Percentiles rank a stretch among this genome's conserved stretches.
Evolutionary conservation across 2,329 filamentous ascomycete species (phyloP).

Genomic region (Ophiostoma fasciatum): DNA sequence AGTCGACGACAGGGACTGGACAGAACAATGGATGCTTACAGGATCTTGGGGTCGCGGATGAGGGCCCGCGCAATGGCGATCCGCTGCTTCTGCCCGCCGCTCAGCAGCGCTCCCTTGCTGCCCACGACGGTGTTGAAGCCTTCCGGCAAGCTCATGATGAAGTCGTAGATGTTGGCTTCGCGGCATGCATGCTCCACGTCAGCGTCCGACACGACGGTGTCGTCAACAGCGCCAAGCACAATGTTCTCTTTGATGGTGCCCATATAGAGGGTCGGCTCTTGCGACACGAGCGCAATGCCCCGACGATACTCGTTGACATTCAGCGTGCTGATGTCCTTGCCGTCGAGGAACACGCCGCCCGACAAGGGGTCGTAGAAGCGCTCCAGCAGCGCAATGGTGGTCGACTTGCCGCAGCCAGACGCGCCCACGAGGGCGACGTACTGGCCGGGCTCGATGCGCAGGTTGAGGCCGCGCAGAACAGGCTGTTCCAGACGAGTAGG

Average conservation of each 20-base stretch:
- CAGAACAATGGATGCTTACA: constrained; percentile 21
- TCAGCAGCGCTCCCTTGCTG: constrained; percentile 70
- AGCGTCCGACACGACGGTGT: constrained; percentile 50
- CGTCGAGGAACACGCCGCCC: constrained; percentile 71
- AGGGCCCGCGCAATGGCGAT: constrained; percentile 86
- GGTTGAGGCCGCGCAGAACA: constrained; percentile 74
- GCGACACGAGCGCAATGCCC: constrained; percentile 74
- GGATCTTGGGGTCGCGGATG: constrained; percentile 76
- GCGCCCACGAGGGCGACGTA: constrained; percentile 88
- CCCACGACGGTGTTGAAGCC: constrained; percentile 79
- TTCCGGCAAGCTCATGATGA: constrained; percentile 68
- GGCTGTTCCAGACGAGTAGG: constrained; percentile 81
- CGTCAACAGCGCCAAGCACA: constrained; percentile 55
- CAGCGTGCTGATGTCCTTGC: constrained; percentile 62
- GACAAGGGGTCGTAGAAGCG: constrained; percentile 84
- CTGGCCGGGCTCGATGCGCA: constrained; percentile 59
- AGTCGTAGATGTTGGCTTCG: constrained; percentile 86
- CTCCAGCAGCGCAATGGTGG: constrained; percentile 80
- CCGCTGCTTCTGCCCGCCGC: constrained; percentile 87
- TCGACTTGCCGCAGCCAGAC: constrained; percentile 86
- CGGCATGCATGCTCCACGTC: constrained; percentile 65
- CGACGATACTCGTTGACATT: constrained; percentile 79
- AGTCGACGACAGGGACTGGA: not conserved
- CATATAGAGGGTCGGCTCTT: constrained; percentile 90
- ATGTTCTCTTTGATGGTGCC: constrained; percentile 87